Evolutionary conservation across 495 filamentous ascomycete species (phyloP).

Genomic region (Podospora fimiseda): DNA sequence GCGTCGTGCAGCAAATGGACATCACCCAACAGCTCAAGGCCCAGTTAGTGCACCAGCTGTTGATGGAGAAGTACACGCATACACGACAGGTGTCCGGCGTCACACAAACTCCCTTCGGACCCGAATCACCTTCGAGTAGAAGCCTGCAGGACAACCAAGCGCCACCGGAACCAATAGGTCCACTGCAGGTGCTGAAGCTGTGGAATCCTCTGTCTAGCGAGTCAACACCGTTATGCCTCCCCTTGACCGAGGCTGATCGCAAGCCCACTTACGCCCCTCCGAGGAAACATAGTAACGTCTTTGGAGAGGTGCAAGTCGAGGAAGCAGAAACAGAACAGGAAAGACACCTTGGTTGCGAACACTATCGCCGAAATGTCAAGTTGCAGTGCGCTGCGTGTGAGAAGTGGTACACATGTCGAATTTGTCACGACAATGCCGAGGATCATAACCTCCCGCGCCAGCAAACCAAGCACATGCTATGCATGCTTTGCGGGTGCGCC

Average conservation of each 20-base stretch:
- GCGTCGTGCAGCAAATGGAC: constrained; percentile 62
- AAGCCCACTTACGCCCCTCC: constrained; percentile 59
- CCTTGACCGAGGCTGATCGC: constrained; percentile 65
- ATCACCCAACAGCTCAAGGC: constrained; percentile 72
- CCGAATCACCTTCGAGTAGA: constrained; percentile 27
- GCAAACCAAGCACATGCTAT: constrained; percentile 91
- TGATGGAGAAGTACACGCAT: constrained; percentile 67
- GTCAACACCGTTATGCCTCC: constrained; percentile 45
- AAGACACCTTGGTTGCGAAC: constrained; percentile 68
- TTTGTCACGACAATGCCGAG: constrained; percentile 87
- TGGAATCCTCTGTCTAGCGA: constrained; percentile 33
- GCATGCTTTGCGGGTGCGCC: constrained; percentile 87
- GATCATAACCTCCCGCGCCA: constrained; percentile 74
- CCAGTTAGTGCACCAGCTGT: constrained; percentile 69
- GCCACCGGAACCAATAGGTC: constrained; percentile 15
- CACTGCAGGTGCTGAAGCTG: constrained; percentile 33
- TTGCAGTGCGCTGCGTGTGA: constrained; percentile 84
- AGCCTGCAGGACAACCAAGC: constrained; percentile 15
- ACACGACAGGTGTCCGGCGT: background rate
- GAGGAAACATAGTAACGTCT: constrained; percentile 10
- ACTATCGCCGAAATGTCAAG: constrained; percentile 95
- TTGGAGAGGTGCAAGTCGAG: constrained; percentile 19
- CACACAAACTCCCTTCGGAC: constrained; percentile 21
- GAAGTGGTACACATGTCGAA: constrained; percentile 90
- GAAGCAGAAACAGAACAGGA: constrained; percentile 39